A percentile compares a stretch with the other conserved stretches of the same genome.
Conservation (phyloP, 176 grass and related monocot genomes). For the Thinopyrum elongatum region DNA sequence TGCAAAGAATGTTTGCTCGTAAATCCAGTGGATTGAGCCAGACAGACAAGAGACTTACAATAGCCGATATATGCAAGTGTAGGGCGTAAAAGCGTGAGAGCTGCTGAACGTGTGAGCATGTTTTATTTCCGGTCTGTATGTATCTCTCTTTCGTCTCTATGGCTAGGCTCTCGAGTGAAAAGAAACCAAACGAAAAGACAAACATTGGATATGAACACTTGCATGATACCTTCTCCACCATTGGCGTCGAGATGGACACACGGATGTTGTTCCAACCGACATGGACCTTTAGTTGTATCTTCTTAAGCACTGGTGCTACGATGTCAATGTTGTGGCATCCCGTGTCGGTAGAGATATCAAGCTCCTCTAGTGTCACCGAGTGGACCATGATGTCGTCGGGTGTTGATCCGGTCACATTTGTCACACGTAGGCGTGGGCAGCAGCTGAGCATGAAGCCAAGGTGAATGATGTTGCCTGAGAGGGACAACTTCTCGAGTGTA, state of each 20-base stretch:
- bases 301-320: not conserved
- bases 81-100: not conserved
- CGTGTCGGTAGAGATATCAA: too few species aligned
- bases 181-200: too few species aligned
- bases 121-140: not conserved
- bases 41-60: not conserved
- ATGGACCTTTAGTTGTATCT: not conserved
- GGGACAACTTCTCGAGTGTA: not conserved
- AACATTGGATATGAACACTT: not conserved
- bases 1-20: not conserved
- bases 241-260: not conserved
- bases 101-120: not conserved
- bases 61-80: not conserved
- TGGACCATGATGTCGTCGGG: not conserved
- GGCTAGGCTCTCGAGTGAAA: too few species aligned
- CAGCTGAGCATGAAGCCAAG: not conserved
- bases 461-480: not conserved
- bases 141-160: too few species aligned
- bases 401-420: not conserved
- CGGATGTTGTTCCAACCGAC: not conserved
- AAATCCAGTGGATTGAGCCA: not conserved
- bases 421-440: not conserved
- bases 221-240: not conserved
- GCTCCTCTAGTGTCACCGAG: not conserved
- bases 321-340: not conserved